Base-by-base conservation (phyloP, 2,329 filamentous ascomycete genomes). In the Blumeriella jaapii region DNA sequence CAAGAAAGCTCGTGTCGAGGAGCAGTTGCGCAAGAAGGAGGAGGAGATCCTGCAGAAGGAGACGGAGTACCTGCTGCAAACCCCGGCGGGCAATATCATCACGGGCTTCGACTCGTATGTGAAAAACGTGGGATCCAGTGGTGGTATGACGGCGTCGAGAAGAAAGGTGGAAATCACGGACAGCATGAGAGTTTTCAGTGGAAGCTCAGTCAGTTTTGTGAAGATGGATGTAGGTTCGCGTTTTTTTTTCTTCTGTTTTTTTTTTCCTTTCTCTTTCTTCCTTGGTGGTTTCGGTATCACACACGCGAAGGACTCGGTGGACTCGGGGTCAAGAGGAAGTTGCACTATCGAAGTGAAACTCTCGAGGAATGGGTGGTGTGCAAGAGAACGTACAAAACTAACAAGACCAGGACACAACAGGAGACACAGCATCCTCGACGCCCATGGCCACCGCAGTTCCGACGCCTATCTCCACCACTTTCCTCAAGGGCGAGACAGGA, bases 51-150 rank as follows among this genome's bases (percentile, higher is more conserved):
- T 72, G 55, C 76, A 80, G 45, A 80, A 84, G 53, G 91, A 98
- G 59, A 75, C 78, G 39, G 71, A 78, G 12, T 98, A 98, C 58
- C 75, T 98, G 33, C 89, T 96, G 58, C 85, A 85, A 52, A 93
- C 86, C 4, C 79, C 78, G 10, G 75, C 69, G 50, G 91, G 91
- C 28, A 98, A 98, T 63, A 96, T 98, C 55, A 89, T 98, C 57
- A 86, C 83, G 31, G 91, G 91, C 14, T 98, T 98, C 59, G 91
- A 98, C 59, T 93, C 86, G 56, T 98, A 96, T 63, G 93, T 94
- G 66, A 98, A 98, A 60, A 87, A 84, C 36, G n/a, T n/a, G n/a
- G n/a, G n/a, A n/a, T n/a, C n/a, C n/a, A 71, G 70, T 2, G 69
- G 69, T 3, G 74, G 47, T 65, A 68, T 3, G 69, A 69, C 4